Evolutionary conservation across 345 rosid genomes (phyloP), one percentile per base, ranked within the genome.

Genomic region (Stellera chamaejasme): DNA sequence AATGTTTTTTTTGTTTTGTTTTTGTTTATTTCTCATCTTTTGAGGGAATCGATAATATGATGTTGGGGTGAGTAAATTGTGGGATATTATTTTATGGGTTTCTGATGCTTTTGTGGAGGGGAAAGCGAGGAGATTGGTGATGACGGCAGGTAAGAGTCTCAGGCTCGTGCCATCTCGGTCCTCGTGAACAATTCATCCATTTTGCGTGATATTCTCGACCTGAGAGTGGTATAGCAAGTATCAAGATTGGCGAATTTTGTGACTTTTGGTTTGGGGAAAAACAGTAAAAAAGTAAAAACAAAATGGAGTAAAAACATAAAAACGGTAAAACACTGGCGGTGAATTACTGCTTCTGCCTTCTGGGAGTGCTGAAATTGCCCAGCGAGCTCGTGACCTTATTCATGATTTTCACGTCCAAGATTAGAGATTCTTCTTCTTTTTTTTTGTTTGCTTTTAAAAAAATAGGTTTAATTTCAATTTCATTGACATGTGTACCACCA

Each of bases 111-210:
- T 10, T 27, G 15, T 43, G 11, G 11, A 32, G 14, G 13, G 42
- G n/a, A 7, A 10, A 54, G 46, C 45, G 60, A 7, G 74, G 61
- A 32, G 12, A 16, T 27, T 27, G 64, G 55, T 44, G 75, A 63
- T 68, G 86, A 72, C 71, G 90, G 73, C 76, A 61, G 68, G 69
- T 56, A 48, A 19, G 62, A 10, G 45, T 8, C 23, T 19, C 46
- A 25, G 64, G 68, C 72, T 73, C 90, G 96, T 84, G 94, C 77
- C 65, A 67, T 81, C 82, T 87, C 77, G 87, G 67, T 59, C 23
- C 62, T 65, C 62, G 85, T 69, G 83, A 48, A 41, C 36, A 55
- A 61, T 71, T 77, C 75, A 68, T 58, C 73, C 12, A 75, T 56
- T 63, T 50, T 45, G 82, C 81, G 80, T 81, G 77, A 61, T 72